Conservation (phyloP, 768 basidiomycete genomes). For the Termitomyces sp. region DNA sequence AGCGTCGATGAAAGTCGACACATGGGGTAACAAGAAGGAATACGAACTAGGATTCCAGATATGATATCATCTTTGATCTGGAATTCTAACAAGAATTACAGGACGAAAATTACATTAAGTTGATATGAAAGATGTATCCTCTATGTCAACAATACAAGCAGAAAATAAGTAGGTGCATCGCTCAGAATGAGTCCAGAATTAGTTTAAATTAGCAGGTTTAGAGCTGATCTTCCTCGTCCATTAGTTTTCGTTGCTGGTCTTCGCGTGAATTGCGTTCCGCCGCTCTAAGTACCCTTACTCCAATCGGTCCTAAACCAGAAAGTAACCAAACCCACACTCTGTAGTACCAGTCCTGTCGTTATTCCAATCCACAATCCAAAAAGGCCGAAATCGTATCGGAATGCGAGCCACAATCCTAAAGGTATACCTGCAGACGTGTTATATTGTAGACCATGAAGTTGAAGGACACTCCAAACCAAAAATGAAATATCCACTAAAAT, state of each 20-base stretch:
- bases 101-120: too few relatives aligned
- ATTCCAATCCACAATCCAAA: constrained; percentile 4
- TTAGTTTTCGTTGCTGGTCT: not conserved
- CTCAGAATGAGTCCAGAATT: too few relatives aligned
- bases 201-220: not conserved
- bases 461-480: not conserved
- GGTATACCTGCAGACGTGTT: not conserved
- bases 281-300: not conserved
- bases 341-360: not conserved
- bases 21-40: too few relatives aligned
- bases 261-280: constrained; percentile 4
- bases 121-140: too few relatives aligned
- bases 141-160: too few relatives aligned
- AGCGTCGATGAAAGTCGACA: too few relatives aligned
- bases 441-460: not conserved
- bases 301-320: not conserved
- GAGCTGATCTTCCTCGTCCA: not conserved
- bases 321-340: not conserved
- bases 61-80: too few relatives aligned
- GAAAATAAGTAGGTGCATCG: too few relatives aligned
- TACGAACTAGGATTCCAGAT: too few relatives aligned
- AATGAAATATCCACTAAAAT: not conserved
- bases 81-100: too few relatives aligned
- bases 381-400: not conserved
- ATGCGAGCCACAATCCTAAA: constrained; percentile 3